These are phyloP conservation scores for Citrus maxima DNA, from an alignment of 345 rosid genomes.

Conservation along the genomic window DNA sequence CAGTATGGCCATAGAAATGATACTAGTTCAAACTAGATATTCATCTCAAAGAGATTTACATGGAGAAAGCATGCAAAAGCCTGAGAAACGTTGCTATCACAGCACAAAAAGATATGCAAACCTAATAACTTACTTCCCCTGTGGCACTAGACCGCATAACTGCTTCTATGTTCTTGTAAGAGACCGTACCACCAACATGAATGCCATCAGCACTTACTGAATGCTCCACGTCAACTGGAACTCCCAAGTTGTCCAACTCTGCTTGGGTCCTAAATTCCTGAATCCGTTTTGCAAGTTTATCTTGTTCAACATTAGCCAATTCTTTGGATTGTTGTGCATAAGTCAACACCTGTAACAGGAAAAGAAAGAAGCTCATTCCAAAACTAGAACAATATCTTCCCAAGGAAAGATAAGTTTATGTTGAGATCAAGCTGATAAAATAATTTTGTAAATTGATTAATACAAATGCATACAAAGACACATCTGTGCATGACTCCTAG, in stretches of 20 bases:
- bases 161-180: conserved; percentile 49
- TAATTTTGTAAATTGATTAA: background rate
- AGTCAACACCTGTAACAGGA: conserved; percentile 55
- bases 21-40: background rate
- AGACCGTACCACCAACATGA: conserved; percentile 39
- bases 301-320: conserved; percentile 67
- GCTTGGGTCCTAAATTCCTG: conserved; percentile 87
- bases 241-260: conserved; percentile 55
- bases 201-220: conserved; percentile 35
- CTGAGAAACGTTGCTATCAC: background rate
- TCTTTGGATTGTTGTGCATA: conserved; percentile 87
- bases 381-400: background rate
- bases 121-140: conserved; percentile 58
- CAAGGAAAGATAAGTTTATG: background rate
- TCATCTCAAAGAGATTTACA: background rate
- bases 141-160: conserved; percentile 43
- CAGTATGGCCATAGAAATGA: conserved; percentile 1
- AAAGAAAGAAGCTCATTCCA: background rate
- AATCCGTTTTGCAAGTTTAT: conserved; percentile 79
- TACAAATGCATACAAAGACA: background rate
- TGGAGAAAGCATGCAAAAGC: background rate
- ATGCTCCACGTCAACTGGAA: conserved; percentile 44
- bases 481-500: background rate
- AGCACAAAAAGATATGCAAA: background rate
- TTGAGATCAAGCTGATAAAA: background rate